phyloP scores from a whole-genome alignment of 768 basidiomycete species.

The Amanita brunnescens region DNA sequence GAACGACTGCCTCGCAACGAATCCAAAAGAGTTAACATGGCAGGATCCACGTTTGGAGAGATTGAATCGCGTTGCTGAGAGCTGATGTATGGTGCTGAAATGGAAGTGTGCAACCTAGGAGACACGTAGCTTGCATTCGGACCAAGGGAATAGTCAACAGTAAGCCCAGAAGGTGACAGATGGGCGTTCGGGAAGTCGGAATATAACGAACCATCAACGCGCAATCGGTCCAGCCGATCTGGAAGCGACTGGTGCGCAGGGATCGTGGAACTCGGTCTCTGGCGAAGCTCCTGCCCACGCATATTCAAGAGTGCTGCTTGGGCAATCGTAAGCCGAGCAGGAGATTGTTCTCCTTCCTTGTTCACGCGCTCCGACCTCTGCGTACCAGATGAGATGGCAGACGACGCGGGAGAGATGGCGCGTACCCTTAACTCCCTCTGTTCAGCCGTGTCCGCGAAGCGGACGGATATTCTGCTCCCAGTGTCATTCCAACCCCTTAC shows the following conservation, averaged over 20 bases:
- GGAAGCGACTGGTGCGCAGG: slow-evolving; percentile 12
- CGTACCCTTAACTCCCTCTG: slow-evolving; percentile 69
- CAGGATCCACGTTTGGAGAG: slow-evolving; percentile 20
- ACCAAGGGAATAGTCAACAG: slow-evolving; percentile 32
- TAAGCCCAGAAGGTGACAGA: slow-evolving; percentile 18
- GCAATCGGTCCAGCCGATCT: slow-evolving; percentile 3
- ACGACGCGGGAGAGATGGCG: slow-evolving; percentile 12
- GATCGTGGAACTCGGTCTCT: slow-evolving; percentile 14
- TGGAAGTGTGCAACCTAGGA: slow-evolving; percentile 2
- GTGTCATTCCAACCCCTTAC: slow-evolving; percentile 73
- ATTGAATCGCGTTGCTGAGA: neutral
- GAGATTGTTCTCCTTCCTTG: slow-evolving; percentile 56
- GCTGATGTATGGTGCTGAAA: neutral
- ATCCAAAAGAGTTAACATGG: slow-evolving; percentile 31
- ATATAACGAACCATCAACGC: slow-evolving; percentile 8
- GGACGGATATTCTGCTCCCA: slow-evolving; percentile 69
- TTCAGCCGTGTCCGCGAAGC: slow-evolving; percentile 73
- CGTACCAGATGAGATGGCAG: neutral
- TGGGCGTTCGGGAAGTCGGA: slow-evolving; percentile 19
- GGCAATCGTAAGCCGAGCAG: slow-evolving; percentile 63
- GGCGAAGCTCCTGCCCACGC: slow-evolving; percentile 52
- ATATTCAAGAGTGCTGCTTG: slow-evolving; percentile 72
- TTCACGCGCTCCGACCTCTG: slow-evolving; percentile 55
- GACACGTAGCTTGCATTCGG: slow-evolving; percentile 15
- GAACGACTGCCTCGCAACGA: slow-evolving; percentile 20